phyloP scores from a whole-genome alignment of 345 rosid genomes.

The Salix brachista region DNA sequence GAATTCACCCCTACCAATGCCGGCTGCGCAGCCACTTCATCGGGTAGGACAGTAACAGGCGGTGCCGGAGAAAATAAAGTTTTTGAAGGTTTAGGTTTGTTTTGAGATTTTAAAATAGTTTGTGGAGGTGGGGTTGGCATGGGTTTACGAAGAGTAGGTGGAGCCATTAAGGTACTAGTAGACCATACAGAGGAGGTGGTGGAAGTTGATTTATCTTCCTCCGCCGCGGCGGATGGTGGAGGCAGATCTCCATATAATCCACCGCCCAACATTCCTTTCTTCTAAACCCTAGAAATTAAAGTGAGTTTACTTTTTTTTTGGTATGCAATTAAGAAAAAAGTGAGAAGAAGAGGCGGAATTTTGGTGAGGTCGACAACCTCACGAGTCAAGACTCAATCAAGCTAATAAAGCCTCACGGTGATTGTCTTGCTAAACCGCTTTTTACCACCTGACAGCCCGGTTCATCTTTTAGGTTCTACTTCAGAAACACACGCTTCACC shows the following conservation, averaged over 20 bases:
- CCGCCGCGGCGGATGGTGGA: constrained; percentile 77
- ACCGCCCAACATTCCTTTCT: constrained; percentile 70
- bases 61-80: constrained; percentile 9
- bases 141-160: constrained; percentile 87
- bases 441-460: no score
- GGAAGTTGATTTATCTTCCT: constrained; percentile 63
- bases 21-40: constrained; percentile 41
- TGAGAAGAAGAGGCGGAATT: no score
- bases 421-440: no score
- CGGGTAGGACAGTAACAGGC: constrained; percentile 6
- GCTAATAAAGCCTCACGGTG: no score
- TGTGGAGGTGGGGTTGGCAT: constrained; percentile 59
- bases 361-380: no score
- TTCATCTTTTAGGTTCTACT: no score
- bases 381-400: no score
- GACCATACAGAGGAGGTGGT: constrained; percentile 75
- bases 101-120: constrained; percentile 56
- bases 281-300: not conserved
- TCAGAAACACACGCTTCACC: no score
- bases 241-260: constrained; percentile 97
- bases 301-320: no score
- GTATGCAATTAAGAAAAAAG: no score
- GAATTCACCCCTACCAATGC: constrained; percentile 79
- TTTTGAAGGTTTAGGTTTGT: constrained; percentile 44
- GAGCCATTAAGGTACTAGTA: constrained; percentile 78